Evolutionary conservation across 768 basidiomycete species (phyloP), one percentile per base, ranked within the genome.

Genomic region (Cyclocybe aegerita): DNA sequence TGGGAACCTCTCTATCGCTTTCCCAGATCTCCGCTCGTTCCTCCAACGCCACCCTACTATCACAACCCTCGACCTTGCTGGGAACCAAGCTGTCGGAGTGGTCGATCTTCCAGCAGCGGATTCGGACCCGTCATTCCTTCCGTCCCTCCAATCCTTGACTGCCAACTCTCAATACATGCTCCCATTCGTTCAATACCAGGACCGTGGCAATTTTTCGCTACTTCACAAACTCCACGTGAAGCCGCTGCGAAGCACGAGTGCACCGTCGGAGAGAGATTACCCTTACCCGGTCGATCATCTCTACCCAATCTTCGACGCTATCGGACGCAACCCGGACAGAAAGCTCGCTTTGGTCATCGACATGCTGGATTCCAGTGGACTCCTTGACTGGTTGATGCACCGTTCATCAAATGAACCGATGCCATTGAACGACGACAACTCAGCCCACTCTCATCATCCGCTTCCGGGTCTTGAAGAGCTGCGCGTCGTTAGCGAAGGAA

Each of bases 1-100:
- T 9, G 53, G 55, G 0, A 43, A 51, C 14, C 30, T 54, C 9
- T 35, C 35, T 1, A 56, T 62, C 17, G 47, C 59, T 7, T 56
- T 62, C 12, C 59, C 55, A 1, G 63, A 62, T 39, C 51, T 64
- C 9, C 49, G 53, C 37, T 6, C 17, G 4, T 62, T 64, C 32
- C 40, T 64, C 12, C 31, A 48, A 11, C 56, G 61, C 38, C 61
- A 64, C 35, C 39, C 52, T 6, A 52, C 55, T 4, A 57, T 64
- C n/a, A 55, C 58, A 4, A 48, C 30, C 1, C 49, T 64, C 9
- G 59, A 58, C 49, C 43, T 64, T 0, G 31, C 62, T 36, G 7
- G 32, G 9, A 56, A 49, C 32, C 30, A 47, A 12, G 9, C 42
- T 8, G 51, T 50, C n/a, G 54, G 54, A 33, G 9, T 47, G 8